Percentiles rank a stretch among this genome's conserved stretches.
Evolutionary conservation across 2,329 filamentous ascomycete species (phyloP).

Genomic region (Neocucurbitaria cava): DNA sequence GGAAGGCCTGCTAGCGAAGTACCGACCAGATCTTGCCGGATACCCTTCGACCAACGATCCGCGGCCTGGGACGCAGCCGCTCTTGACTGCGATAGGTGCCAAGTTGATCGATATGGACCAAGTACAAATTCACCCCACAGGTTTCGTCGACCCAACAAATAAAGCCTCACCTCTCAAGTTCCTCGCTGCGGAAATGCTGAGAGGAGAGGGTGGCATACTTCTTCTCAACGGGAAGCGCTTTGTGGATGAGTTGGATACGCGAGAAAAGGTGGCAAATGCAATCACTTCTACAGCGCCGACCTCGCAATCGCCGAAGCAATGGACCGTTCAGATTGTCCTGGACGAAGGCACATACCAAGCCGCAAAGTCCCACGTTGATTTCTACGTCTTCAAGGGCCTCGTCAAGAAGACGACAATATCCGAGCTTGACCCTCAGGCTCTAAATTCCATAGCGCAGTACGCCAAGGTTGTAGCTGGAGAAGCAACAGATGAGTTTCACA

Average conservation of each 20-base stretch:
- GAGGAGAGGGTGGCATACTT: conserved; percentile 68
- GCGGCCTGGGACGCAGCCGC: conserved; percentile 60
- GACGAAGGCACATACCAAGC: conserved; percentile 65
- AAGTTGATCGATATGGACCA: conserved; percentile 55
- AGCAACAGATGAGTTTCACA: conserved; percentile 54
- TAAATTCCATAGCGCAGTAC: conserved; percentile 59
- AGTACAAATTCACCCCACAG: conserved; percentile 71
- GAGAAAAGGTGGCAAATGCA: conserved; percentile 62
- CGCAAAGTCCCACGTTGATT: conserved; percentile 64
- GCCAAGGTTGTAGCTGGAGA: conserved; percentile 53
- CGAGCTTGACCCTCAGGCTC: conserved; percentile 52
- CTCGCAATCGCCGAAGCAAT: conserved; percentile 55
- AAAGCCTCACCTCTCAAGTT: conserved; percentile 62
- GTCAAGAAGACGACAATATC: conserved; percentile 63
- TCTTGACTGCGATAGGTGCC: conserved; percentile 51
- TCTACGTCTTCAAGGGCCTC: conserved; percentile 69
- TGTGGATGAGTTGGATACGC: conserved; percentile 68
- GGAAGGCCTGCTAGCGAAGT: conserved; percentile 61
- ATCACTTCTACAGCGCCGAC: conserved; percentile 53
- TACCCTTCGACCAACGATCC: conserved; percentile 70
- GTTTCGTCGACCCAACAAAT: conserved; percentile 65
- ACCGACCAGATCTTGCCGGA: conserved; percentile 65
- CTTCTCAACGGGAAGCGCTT: conserved; percentile 62
- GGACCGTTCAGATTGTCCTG: conserved; percentile 65
- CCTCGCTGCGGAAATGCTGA: conserved; percentile 67